Percentiles rank a stretch among this genome's conserved stretches.
phyloP scores from a whole-genome alignment of 768 basidiomycete genomes.

The Kwoniella mangroviensis region DNA sequence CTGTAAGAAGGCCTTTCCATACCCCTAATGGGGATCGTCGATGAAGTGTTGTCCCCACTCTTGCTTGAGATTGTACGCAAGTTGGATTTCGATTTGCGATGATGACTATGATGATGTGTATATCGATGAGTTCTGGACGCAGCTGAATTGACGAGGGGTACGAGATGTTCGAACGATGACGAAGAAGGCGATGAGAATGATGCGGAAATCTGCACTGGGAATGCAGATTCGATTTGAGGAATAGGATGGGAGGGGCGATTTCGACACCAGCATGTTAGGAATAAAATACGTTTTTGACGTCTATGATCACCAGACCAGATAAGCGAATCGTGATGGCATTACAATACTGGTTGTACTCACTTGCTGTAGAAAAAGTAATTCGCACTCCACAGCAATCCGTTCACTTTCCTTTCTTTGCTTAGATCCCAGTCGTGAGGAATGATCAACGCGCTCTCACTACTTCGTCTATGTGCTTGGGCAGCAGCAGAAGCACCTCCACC shows the following conservation, averaged over 20 bases:
- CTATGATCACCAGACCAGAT: slow-evolving; percentile 21
- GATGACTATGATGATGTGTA: slow-evolving; percentile 25
- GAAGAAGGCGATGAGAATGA: slow-evolving; percentile 32
- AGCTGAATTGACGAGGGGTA: slow-evolving; percentile 4
- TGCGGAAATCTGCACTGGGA: slow-evolving; percentile 46
- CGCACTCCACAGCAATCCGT: slow-evolving; percentile 89
- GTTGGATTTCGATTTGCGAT: slow-evolving; percentile 29
- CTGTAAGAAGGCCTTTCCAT: slow-evolving; percentile 29
- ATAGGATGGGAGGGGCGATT: slow-evolving; percentile 57
- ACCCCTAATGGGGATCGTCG: slow-evolving; percentile 51
- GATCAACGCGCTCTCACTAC: slow-evolving; percentile 9
- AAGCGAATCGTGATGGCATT: neutral
- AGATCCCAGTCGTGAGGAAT: slow-evolving; percentile 20
- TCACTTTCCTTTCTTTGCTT: slow-evolving; percentile 52
- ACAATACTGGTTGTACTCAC: slow-evolving; percentile 61
- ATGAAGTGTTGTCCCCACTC: slow-evolving; percentile 14
- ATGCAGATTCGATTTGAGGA: slow-evolving; percentile 27
- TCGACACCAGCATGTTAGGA: slow-evolving; percentile 89
- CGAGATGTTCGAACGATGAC: slow-evolving; percentile 16
- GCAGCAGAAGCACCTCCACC: slow-evolving; percentile 7
- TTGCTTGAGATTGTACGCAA: slow-evolving; percentile 15
- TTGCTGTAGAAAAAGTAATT: slow-evolving; percentile 97
- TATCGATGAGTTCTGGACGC: slow-evolving; percentile 17
- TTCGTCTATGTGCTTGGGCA: neutral
- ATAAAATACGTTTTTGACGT: slow-evolving; percentile 77